Evolutionary conservation across 257 asterid species (phyloP).

Genomic region (Eustoma russellianum): DNA sequence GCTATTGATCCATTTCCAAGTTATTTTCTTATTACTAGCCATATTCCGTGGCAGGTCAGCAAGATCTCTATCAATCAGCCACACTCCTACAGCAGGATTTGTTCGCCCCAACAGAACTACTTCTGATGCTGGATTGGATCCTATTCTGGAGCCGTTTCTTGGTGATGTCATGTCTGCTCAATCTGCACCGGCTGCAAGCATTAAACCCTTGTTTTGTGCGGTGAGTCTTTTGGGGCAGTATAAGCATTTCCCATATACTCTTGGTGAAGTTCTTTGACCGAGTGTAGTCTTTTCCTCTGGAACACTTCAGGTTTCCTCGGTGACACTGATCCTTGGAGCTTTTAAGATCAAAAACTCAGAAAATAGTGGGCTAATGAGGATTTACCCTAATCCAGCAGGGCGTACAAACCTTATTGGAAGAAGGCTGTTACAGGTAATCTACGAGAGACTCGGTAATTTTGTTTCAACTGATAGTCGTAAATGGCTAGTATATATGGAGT

Average conservation of each 20-base stretch:
- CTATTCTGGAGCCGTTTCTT: conserved; percentile 40
- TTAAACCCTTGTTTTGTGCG: conserved; percentile 52
- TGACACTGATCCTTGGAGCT: conserved; percentile 32
- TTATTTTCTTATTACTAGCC: too few species aligned
- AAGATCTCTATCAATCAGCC: conserved; percentile 55
- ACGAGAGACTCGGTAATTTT: too few species aligned
- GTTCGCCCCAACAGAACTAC: conserved; percentile 22
- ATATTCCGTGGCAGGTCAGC: conserved; percentile 48
- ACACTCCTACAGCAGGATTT: conserved; percentile 39
- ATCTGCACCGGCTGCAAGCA: conserved; percentile 33
- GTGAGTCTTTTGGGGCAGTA: conserved; percentile 25
- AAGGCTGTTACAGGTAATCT: conserved; percentile 30
- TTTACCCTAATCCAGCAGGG: conserved; percentile 17
- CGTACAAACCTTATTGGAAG: conserved; percentile 34
- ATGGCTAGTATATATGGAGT: not conserved
- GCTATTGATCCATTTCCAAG: not conserved
- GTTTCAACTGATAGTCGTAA: not conserved
- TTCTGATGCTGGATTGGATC: conserved; percentile 27
- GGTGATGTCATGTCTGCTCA: conserved; percentile 21
- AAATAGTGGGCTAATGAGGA: conserved; percentile 9
- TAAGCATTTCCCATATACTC: too few species aligned
- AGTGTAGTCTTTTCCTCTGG: conserved; percentile 11
- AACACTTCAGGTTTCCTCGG: conserved; percentile 39
- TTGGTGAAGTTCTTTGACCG: not conserved
- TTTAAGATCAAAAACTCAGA: conserved; percentile 20